Base-by-base conservation (phyloP, 495 filamentous ascomycete genomes). In the Penicillium parvum region DNA sequence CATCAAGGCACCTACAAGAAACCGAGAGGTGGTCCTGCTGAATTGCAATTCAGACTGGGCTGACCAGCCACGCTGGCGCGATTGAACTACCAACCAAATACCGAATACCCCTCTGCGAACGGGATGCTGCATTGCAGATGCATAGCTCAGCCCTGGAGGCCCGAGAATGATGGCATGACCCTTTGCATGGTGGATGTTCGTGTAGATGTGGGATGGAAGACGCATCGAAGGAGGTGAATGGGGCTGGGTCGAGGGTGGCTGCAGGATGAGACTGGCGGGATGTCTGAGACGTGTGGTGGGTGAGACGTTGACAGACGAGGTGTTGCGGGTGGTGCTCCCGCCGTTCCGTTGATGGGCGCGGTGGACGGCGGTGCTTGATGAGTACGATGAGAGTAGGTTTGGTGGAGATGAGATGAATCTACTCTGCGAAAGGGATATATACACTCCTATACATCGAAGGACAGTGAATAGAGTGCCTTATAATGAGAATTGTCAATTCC, bases 201-300 rank as follows among this genome's bases (percentile, higher is more conserved):
- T 34, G 34, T 32, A 23, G 37, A 32, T 11, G 23, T 32, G 44
- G 28, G 50, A 65, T 59, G 57, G 64, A 64, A 67, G 57, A 59
- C 54, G 64, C 60, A 62, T 62, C 60, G 61, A 65, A 67, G 61
- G 42, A 52, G 40, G 34, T 19, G 28, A 45, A 44, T 27, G 46
- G 46, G 53, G 55, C 55, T 52, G 49, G 36, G 47, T 42, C 42
- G 46, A 55, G 18, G 38, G 37, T 50, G 49, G 35, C 44, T 46
- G 45, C 43, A 44, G 45, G 45, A 34, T 52, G 35, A 45, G 49
- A 45, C 36, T 34, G 17, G 27, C 17, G 33, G 42, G 18, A 14
- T 38, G 23, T 27, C 27, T 43, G 30, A 51, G 43, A 47, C 35
- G 39, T 21, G 35, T 51, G 28, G 40, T n/a, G n/a, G n/a, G n/a